Evolutionary conservation across 2,329 filamentous ascomycete genomes (phyloP).

Genomic region (Hypomyces rosellus): DNA sequence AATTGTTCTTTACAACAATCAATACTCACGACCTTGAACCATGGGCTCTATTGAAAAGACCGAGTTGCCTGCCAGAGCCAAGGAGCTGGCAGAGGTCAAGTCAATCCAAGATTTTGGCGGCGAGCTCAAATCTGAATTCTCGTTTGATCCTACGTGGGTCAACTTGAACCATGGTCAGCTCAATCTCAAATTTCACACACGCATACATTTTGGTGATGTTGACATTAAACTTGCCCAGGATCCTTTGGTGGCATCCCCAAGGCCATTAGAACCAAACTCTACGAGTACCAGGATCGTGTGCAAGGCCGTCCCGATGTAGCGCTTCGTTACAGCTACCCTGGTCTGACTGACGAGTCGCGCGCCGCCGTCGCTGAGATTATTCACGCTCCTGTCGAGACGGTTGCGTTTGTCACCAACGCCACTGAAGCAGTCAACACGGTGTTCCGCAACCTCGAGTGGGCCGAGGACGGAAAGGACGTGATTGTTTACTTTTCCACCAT

Average conservation of each 20-base stretch:
- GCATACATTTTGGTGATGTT: too few species aligned
- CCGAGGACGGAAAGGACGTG: constrained; percentile 64
- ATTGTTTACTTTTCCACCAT: constrained; percentile 74
- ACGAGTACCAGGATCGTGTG: constrained; percentile 56
- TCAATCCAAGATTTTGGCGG: constrained; percentile 24
- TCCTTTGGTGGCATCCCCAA: constrained; percentile 75
- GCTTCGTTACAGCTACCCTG: constrained; percentile 46
- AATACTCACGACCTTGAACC: not conserved
- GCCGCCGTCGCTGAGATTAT: constrained; percentile 61
- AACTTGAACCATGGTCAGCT: constrained; percentile 72
- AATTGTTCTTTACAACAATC: too few species aligned
- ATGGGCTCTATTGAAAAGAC: not conserved
- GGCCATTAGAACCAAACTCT: constrained; percentile 52
- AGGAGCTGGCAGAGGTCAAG: not conserved
- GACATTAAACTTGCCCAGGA: constrained; percentile 37
- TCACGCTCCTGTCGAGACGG: constrained; percentile 55
- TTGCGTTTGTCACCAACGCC: constrained; percentile 73
- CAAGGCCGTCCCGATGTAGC: constrained; percentile 63
- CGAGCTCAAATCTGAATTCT: constrained; percentile 55
- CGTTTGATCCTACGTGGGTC: constrained; percentile 59
- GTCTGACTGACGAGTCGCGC: constrained; percentile 45
- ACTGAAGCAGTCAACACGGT: constrained; percentile 12
- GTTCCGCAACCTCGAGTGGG: constrained; percentile 14
- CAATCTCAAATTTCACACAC: too few species aligned
- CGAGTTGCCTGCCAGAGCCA: not conserved